Base-by-base conservation (phyloP, 1,284 basidiomycete genomes). In the Puccinia polysora region DNA sequence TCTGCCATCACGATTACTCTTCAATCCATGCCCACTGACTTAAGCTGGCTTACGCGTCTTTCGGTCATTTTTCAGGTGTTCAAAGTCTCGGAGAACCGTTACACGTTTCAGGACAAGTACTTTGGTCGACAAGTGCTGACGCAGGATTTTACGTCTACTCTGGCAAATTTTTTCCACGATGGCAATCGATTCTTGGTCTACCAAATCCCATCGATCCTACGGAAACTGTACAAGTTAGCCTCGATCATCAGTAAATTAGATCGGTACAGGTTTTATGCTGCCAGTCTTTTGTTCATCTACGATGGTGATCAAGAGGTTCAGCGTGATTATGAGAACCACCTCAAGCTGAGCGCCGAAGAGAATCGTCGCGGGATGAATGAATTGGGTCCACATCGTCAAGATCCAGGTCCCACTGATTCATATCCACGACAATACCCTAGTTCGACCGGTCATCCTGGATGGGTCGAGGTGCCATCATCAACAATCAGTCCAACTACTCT, bases 191-290 rank as follows among this genome's bases (percentile, higher is more conserved):
- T 97, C 32, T 84, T 98, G 74, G 85, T 88, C 53, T 89, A 96
- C 79, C 96, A 98, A 77, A 94, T 99, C 74, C 96, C 95, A 6
- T 81, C 86, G 67, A 85, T 98, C 73, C 84, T 98, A 62, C 88
- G 89, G 79, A 97, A 97, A 82, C 83, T 99, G 23, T 94, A 95
- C 78, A 87, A 87, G n/a, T 86, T 99, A 45, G 95, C 95, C 23
- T 86, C 87, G 59, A 97, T 97, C 81, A 85, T 97, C 77, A 85
- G 87, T 77, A 86, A 88, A 4, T 82, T 99, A 70, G 88, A 88
- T 76, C 91, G 96, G 8, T 99, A 92, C 81, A 86, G 95, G 43
- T 98, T 99, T 81, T 99, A 99, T 79, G 96, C 96, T 25, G 97
- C 94, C 81, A 94, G 90, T 76, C 84, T 99, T 62, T 86, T 99